phyloP scores from a whole-genome alignment of 352 stramenopile species.

The Phytophthora palmivora region DNA sequence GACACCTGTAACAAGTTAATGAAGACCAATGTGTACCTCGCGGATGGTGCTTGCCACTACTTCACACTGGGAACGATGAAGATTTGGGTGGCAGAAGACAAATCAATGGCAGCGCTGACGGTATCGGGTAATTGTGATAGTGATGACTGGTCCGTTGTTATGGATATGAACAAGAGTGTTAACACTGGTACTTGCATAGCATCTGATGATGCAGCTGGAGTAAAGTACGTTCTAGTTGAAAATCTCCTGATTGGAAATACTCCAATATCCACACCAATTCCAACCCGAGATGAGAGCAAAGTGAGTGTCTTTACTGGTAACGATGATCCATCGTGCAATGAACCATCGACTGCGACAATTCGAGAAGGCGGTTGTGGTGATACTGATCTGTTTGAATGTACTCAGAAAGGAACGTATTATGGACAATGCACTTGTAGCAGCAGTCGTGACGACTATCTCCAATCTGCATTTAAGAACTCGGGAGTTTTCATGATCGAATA shows the following conservation, averaged over 20 bases:
- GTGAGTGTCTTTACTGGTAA: not conserved
- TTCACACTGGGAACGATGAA: too few species aligned
- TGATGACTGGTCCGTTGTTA: constrained; percentile 16
- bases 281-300: too few species aligned
- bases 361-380: not conserved
- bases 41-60: constrained; percentile 10
- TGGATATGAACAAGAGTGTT: constrained; percentile 15
- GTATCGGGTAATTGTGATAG: constrained; percentile 4
- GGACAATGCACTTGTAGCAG: constrained; percentile 1
- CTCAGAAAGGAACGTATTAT: constrained; percentile 1
- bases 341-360: constrained; percentile 9
- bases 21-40: constrained; percentile 6
- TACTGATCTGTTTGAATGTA: constrained; percentile 1
- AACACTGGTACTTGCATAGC: constrained; percentile 13
- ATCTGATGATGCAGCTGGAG: not conserved
- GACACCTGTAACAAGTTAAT: constrained; percentile 6
- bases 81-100: too few species aligned
- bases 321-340: constrained; percentile 2
- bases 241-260: not conserved
- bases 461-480: constrained; percentile 11
- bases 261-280: not conserved
- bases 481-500: constrained; percentile 16
- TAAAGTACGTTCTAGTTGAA: constrained; percentile 8
- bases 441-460: constrained; percentile 7
- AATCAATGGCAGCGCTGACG: constrained; percentile 11